Conservation (phyloP, 495 filamentous ascomycete species). For the Podospora conica region DNA sequence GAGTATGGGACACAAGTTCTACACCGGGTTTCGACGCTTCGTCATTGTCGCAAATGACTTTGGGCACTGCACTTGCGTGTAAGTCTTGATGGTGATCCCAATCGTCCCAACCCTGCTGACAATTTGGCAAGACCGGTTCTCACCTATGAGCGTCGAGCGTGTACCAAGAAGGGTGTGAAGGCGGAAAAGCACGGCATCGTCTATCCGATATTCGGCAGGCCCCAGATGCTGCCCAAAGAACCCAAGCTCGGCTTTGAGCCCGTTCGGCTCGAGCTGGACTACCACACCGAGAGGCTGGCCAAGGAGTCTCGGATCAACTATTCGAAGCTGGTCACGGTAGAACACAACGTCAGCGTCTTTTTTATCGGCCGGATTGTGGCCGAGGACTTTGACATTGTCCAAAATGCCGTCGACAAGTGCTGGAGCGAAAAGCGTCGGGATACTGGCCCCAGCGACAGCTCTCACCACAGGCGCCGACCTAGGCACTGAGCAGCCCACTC, state of each 20-base stretch:
- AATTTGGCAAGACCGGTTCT: conserved; percentile 35
- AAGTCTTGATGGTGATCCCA: conserved; percentile 11
- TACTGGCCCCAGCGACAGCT: not conserved
- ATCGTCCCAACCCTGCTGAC: conserved; percentile 8
- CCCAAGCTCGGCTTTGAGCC: conserved; percentile 38
- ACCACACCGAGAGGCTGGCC: conserved; percentile 34
- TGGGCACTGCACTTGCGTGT: conserved; percentile 47
- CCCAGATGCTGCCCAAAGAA: conserved; percentile 30
- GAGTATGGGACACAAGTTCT: conserved; percentile 30
- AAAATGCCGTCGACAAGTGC: conserved; percentile 38
- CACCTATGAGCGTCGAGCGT: conserved; percentile 40
- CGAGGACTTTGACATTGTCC: conserved; percentile 32
- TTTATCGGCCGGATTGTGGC: conserved; percentile 37
- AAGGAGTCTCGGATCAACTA: conserved; percentile 44
- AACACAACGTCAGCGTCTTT: conserved; percentile 43
- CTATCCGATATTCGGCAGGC: conserved; percentile 24
- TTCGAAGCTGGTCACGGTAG: conserved; percentile 41
- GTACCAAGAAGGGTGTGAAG: conserved; percentile 41
- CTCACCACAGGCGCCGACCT: not conserved
- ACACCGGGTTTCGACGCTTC: conserved; percentile 40
- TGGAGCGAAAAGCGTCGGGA: conserved; percentile 37
- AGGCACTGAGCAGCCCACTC: not conserved
- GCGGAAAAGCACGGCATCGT: conserved; percentile 43
- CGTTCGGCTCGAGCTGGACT: conserved; percentile 29
- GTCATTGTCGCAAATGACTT: conserved; percentile 43